A percentile compares a stretch with the other conserved stretches of the same genome.
phyloP scores from a whole-genome alignment of 352 stramenopile genomes.

The Globisporangium spiculum region DNA sequence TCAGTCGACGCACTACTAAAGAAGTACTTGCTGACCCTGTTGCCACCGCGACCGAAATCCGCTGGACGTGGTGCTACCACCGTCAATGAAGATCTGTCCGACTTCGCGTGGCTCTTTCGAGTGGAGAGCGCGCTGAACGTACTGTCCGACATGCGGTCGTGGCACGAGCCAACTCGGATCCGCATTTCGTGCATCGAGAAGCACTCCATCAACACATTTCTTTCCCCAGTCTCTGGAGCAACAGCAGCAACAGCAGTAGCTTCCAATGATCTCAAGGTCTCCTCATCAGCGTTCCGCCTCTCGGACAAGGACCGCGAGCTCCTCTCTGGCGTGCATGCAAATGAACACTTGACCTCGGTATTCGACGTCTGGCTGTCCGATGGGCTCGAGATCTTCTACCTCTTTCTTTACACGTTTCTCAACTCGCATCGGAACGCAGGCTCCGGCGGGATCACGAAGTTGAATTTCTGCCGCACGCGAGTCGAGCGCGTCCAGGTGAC shows the following conservation, averaged over 20 bases:
- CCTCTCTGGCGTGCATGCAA: constrained; percentile 12
- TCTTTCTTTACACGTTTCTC: constrained; percentile 20
- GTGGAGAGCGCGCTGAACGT: constrained; percentile 17
- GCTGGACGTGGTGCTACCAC: neutral
- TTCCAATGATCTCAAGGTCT: neutral
- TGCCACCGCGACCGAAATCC: neutral
- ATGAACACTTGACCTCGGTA: constrained; percentile 1
- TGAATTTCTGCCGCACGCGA: constrained; percentile 18
- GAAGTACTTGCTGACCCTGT: constrained; percentile 4
- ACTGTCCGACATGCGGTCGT: constrained; percentile 17
- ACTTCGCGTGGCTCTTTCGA: constrained; percentile 11
- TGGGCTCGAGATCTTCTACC: constrained; percentile 18
- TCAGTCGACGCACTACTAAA: neutral
- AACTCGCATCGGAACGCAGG: constrained; percentile 17
- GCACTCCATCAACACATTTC: constrained; percentile 6
- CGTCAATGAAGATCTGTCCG: neutral
- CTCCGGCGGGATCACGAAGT: constrained; percentile 10
- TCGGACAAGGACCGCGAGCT: constrained; percentile 19
- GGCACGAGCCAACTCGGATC: constrained; percentile 17
- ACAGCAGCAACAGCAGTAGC: neutral
- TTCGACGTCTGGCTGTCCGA: constrained; percentile 15
- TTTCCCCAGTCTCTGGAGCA: neutral
- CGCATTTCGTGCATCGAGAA: constrained; percentile 17
- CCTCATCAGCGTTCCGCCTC: constrained; percentile 5
- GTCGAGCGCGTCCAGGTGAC: constrained; percentile 10